Conservation (phyloP, 306 rosid genomes). For the Quercus ilex region DNA sequence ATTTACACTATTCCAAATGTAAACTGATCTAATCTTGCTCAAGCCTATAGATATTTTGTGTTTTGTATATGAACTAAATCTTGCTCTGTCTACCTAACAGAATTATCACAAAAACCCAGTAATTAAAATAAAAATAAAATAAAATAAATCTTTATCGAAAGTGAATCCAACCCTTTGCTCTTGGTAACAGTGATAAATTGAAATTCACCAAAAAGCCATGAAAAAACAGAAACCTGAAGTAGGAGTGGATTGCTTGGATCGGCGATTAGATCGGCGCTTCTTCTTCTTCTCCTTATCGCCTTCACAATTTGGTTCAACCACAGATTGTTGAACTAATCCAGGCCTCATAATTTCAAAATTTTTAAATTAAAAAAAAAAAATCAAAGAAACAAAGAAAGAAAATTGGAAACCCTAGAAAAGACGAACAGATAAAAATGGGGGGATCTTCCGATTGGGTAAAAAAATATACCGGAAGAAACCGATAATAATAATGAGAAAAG, state of each 20-base stretch:
- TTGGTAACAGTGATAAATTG: neutral
- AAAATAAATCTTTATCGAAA: neutral
- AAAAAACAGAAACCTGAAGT: conserved; percentile 25
- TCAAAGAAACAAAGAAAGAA: neutral
- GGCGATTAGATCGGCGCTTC: conserved; percentile 72
- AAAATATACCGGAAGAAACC: conserved; percentile 57
- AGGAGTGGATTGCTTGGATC: conserved; percentile 48
- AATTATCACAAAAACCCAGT: neutral
- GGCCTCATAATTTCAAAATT: conserved; percentile 33
- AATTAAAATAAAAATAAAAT: neutral
- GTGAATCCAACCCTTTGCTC: neutral
- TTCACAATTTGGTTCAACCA: conserved; percentile 40
- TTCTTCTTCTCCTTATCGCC: conserved; percentile 88
- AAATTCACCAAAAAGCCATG: neutral
- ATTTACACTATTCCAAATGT: too few species aligned
- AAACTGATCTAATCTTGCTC: neutral
- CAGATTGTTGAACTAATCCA: conserved; percentile 40
- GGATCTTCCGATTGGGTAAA: conserved; percentile 44
- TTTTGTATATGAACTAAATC: neutral
- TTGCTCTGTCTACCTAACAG: neutral
- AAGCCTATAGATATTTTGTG: neutral
- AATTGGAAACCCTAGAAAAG: neutral
- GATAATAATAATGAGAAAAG: neutral
- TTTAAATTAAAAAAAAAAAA: neutral
- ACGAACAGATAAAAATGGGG: neutral